phyloP scores from a whole-genome alignment of 2,329 filamentous ascomycete genomes.

The Lomentospora prolificans region DNA sequence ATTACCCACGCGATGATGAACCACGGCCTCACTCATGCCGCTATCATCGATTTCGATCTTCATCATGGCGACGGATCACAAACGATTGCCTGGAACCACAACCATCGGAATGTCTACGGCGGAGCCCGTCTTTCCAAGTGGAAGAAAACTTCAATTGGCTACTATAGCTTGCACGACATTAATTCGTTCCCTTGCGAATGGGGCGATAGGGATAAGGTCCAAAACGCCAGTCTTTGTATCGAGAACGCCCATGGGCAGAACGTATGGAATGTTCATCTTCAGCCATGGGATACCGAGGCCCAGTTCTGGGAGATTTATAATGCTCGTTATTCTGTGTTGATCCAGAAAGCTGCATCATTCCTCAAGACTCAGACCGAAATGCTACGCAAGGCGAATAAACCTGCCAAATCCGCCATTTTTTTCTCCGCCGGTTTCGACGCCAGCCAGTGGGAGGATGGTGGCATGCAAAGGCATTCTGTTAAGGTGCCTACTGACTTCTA shows the following conservation, averaged over 20 bases:
- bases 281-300: conserved; percentile 69
- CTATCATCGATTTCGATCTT: conserved; percentile 85
- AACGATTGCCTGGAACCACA: conserved; percentile 84
- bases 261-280: conserved; percentile 91
- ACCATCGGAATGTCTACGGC: conserved; percentile 42
- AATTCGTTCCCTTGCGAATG: conserved; percentile 95
- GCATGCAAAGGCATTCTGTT: conserved; percentile 93
- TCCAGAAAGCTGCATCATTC: conserved; percentile 74
- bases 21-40: conserved; percentile 85
- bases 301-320: conserved; percentile 91
- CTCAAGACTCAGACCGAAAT: conserved; percentile 63
- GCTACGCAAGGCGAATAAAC: conserved; percentile 46
- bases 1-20: conserved; percentile 81
- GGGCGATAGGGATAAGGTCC: conserved; percentile 88
- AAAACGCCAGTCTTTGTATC: conserved; percentile 87
- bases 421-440: conserved; percentile 95
- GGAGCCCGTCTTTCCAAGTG: conserved; percentile 45
- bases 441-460: conserved; percentile 82
- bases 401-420: conserved; percentile 80
- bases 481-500: conserved; percentile 97
- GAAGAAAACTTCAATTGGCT: conserved; percentile 84
- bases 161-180: conserved; percentile 96
- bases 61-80: conserved; percentile 96
- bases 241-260: conserved; percentile 90
- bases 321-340: conserved; percentile 61